Evolutionary conservation across 164 flowering plant species (phyloP).

Genomic region (Brasenia schreberi): DNA sequence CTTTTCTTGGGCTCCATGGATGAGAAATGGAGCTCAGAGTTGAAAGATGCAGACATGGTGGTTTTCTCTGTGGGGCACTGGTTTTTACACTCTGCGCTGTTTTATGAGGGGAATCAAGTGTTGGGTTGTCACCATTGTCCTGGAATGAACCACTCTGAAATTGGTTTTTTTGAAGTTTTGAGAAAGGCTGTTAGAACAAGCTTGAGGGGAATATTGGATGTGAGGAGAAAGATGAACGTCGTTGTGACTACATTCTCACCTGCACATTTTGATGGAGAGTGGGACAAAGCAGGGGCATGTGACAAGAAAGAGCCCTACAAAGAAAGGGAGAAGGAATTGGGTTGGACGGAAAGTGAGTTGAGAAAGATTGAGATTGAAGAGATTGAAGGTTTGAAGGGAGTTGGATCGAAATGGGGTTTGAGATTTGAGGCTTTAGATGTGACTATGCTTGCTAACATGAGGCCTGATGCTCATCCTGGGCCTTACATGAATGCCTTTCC

Average conservation of each 20-base stretch:
- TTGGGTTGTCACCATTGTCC: constrained; percentile 78
- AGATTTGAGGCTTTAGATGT: constrained; percentile 60
- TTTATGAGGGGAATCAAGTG: constrained; percentile 30
- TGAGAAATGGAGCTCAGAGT: constrained; percentile 59
- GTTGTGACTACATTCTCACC: constrained; percentile 76
- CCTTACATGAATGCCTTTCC: constrained; percentile 63
- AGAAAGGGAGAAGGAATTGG: constrained; percentile 41
- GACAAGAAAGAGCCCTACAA: constrained; percentile 47
- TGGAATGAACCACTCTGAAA: constrained; percentile 53
- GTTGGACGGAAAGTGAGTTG: constrained; percentile 66
- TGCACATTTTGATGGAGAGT: constrained; percentile 82
- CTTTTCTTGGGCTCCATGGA: constrained; percentile 51
- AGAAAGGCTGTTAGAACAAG: constrained; percentile 57
- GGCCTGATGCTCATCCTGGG: constrained; percentile 96
- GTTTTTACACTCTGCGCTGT: constrained; percentile 79
- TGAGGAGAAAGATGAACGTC: constrained; percentile 18
- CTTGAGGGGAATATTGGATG: constrained; percentile 23
- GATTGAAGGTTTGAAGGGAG: constrained; percentile 24
- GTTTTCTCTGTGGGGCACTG: constrained; percentile 87
- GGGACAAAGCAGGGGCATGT: constrained; percentile 89
- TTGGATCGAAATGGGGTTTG: constrained; percentile 8
- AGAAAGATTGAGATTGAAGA: constrained; percentile 47
- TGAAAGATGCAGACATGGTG: constrained; percentile 44
- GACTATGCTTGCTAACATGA: constrained; percentile 46
- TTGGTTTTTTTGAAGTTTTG: constrained; percentile 60